A percentile compares a stretch with the other conserved stretches of the same genome.
Conservation (phyloP, 768 basidiomycete genomes). For the Terana coerulea region DNA sequence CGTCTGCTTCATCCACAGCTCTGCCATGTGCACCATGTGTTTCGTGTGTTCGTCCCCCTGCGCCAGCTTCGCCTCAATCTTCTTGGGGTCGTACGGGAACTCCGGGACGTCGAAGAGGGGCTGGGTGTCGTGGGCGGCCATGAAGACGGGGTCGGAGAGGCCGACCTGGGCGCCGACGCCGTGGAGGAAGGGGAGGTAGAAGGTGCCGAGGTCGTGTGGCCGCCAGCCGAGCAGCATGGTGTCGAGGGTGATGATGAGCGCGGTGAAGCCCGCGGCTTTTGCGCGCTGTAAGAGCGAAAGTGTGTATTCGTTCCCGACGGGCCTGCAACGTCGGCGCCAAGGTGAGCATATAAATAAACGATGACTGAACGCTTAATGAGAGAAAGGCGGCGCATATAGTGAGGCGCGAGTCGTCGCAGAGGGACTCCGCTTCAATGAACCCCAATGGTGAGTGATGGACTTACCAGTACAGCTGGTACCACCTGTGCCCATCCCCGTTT, state of each 20-base stretch:
- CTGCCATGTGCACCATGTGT: constrained; percentile 45
- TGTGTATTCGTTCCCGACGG: constrained; percentile 53
- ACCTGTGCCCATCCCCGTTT: constrained; percentile 63
- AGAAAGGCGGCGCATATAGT: background rate
- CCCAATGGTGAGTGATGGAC: too few relatives aligned
- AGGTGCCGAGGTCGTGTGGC: constrained; percentile 64
- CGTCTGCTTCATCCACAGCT: constrained; percentile 58
- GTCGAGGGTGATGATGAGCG: constrained; percentile 78
- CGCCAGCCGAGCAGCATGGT: constrained; percentile 75
- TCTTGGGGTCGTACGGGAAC: constrained; percentile 59
- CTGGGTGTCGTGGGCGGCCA: constrained; percentile 48
- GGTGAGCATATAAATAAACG: background rate
- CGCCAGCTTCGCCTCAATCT: constrained; percentile 36
- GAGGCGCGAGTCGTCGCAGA: too few relatives aligned
- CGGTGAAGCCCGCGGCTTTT: constrained; percentile 60
- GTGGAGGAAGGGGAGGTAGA: constrained; percentile 64
- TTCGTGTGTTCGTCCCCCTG: constrained; percentile 46
- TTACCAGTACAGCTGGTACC: constrained; percentile 84
- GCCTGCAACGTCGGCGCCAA: constrained; percentile 42
- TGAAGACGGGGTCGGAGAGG: constrained; percentile 74
- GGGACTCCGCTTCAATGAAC: too few relatives aligned
- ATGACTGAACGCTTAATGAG: background rate
- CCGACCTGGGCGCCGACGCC: constrained; percentile 67
- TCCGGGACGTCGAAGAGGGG: constrained; percentile 38
- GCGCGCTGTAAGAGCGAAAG: constrained; percentile 64